These are phyloP conservation scores for Striga asiatica DNA, from an alignment of 257 asterid species.

Conservation along the genomic window DNA sequence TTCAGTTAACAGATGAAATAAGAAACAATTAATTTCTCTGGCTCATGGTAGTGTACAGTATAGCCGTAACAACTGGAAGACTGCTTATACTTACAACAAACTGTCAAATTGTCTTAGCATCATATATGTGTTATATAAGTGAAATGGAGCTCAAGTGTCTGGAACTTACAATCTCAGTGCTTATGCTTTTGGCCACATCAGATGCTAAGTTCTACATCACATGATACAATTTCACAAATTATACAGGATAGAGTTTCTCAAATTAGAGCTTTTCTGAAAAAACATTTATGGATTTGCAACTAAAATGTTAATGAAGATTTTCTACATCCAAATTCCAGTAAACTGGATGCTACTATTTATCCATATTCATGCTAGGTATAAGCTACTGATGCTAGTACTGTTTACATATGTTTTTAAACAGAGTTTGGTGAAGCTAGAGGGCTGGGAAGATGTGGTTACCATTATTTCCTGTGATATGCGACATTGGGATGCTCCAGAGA, in stretches of 20 bases:
- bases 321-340: not conserved
- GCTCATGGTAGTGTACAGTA: constrained; percentile 4
- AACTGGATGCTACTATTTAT: not conserved
- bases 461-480: constrained; percentile 95
- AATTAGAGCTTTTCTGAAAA: not conserved
- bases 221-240: not conserved
- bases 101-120: not conserved
- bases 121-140: too few relatives aligned
- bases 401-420: constrained; percentile 24
- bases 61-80: constrained; percentile 1
- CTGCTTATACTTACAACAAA: not conserved
- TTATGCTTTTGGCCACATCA: constrained; percentile 2
- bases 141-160: not conserved
- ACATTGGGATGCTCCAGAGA: constrained; percentile 85
- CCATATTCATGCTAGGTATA: not conserved
- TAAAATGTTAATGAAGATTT: not conserved
- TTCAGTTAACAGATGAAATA: not conserved
- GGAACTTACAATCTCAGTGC: not conserved
- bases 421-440: constrained; percentile 94
- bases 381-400: constrained; percentile 3
- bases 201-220: not conserved
- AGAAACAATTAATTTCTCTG: not conserved
- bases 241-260: too few relatives aligned
- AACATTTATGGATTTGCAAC: not conserved
- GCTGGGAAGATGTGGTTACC: constrained; percentile 79